These are phyloP conservation scores for Daedaleopsis sinensis DNA, from an alignment of 768 basidiomycete genomes.

Conservation along the genomic window DNA sequence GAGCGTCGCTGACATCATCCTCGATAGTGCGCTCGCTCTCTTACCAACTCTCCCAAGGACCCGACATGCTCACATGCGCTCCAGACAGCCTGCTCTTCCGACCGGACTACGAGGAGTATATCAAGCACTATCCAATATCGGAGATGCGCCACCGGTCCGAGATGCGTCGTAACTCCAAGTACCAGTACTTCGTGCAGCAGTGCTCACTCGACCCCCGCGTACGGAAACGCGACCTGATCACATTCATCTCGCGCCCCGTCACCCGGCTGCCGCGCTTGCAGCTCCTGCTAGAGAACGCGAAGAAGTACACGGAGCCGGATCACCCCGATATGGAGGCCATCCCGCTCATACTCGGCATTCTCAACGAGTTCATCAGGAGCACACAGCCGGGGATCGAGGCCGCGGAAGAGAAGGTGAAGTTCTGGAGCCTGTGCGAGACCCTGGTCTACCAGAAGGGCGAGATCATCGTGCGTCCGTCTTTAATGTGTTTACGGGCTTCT, in stretches of 20 bases:
- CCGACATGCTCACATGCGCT: conserved; percentile 1
- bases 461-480: conserved; percentile 63
- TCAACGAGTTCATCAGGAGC: conserved; percentile 77
- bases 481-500: not conserved
- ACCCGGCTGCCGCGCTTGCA: conserved; percentile 85
- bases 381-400: conserved; percentile 90
- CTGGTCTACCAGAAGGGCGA: conserved; percentile 77
- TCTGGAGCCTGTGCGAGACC: conserved; percentile 80
- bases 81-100: conserved; percentile 11
- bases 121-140: conserved; percentile 87
- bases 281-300: conserved; percentile 70
- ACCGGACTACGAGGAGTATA: conserved; percentile 71
- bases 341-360: conserved; percentile 67
- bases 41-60: not conserved
- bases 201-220: conserved; percentile 66
- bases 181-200: conserved; percentile 66
- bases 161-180: conserved; percentile 65
- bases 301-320: conserved; percentile 66
- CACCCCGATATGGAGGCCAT: conserved; percentile 81
- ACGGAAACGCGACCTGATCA: conserved; percentile 75
- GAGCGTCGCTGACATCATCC: conserved; percentile 82
- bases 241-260: conserved; percentile 84
- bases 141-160: conserved; percentile 83
- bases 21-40: conserved; percentile 59
- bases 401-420: conserved; percentile 90